phyloP scores from a whole-genome alignment of 345 rosid genomes.

The Boechera stricta region DNA sequence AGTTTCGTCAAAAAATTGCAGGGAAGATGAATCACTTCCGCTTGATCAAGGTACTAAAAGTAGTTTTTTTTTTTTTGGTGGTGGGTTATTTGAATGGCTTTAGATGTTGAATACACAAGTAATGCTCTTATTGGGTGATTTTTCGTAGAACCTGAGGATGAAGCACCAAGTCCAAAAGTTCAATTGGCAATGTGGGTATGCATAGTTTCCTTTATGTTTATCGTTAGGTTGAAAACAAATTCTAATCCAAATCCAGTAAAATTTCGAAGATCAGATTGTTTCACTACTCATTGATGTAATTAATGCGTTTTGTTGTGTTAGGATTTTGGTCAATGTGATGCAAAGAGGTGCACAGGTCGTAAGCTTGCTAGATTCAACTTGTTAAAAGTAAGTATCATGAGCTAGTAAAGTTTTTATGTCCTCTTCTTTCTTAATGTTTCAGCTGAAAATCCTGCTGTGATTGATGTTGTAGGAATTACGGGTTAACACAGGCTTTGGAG shows the following conservation, averaged over 20 bases:
- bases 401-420: constrained; percentile 16
- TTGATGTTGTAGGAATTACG: constrained; percentile 78
- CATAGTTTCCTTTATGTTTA: constrained; percentile 23
- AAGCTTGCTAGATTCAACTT: constrained; percentile 87
- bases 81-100: neutral
- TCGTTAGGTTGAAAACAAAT: neutral
- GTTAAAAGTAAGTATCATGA: constrained; percentile 84
- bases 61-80: neutral
- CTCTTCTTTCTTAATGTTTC: constrained; percentile 1
- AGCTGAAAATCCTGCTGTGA: neutral
- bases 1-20: constrained; percentile 9
- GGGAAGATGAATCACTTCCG: constrained; percentile 48
- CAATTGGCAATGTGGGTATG: constrained; percentile 98
- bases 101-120: neutral
- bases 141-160: constrained; percentile 64
- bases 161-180: constrained; percentile 59
- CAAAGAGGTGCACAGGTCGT: constrained; percentile 96
- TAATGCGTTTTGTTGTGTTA: constrained; percentile 43
- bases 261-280: neutral
- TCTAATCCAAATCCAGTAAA: neutral
- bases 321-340: constrained; percentile 98
- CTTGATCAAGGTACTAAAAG: constrained; percentile 38
- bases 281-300: constrained; percentile 11
- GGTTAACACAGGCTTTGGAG: constrained; percentile 80
- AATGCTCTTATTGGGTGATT: neutral